A percentile compares a stretch with the other conserved stretches of the same genome.
Evolutionary conservation across 371 early-diverging fungal genomes (phyloP).

Genomic region (Pancytospora philotis): DNA sequence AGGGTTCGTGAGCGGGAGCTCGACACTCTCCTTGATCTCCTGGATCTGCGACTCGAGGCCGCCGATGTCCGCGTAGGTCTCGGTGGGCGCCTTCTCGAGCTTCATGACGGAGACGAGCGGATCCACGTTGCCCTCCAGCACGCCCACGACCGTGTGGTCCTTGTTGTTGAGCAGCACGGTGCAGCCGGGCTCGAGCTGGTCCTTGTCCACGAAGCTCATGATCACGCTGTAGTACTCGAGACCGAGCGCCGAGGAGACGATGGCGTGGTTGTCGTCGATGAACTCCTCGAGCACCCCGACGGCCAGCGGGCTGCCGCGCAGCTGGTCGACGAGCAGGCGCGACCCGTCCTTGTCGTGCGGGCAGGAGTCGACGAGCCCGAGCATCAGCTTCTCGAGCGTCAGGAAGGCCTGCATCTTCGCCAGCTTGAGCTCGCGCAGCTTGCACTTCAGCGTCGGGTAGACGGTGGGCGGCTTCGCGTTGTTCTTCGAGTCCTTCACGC

Average conservation of each 20-base stretch:
- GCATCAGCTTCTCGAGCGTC: conserved; percentile 53
- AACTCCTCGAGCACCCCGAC: conserved; percentile 97
- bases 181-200: conserved; percentile 61
- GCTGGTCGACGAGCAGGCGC: conserved; percentile 81
- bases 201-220: conserved; percentile 60
- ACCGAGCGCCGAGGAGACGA: conserved; percentile 82
- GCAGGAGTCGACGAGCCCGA: conserved; percentile 39
- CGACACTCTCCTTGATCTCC: conserved; percentile 99
- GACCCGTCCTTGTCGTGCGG: conserved; percentile 37
- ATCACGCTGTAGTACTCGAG: conserved; percentile 76
- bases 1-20: conserved; percentile 95
- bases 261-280: conserved; percentile 98
- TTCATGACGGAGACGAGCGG: conserved; percentile 99
- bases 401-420: conserved; percentile 52
- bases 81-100: conserved; percentile 95
- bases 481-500: conserved; percentile 42
- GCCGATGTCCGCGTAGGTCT: conserved; percentile 96
- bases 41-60: conserved; percentile 95
- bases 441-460: conserved; percentile 51
- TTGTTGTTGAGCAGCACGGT: conserved; percentile 58
- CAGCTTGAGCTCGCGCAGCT: conserved; percentile 49
- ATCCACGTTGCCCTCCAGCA: conserved; percentile 85
- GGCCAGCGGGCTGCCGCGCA: conserved; percentile 96
- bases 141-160: conserved; percentile 73
- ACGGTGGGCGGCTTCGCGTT: conserved; percentile 35